Evolutionary conservation across 2,329 filamentous ascomycete species (phyloP), one percentile per base, ranked within the genome.

Genomic region (Endocalyx cinctus): DNA sequence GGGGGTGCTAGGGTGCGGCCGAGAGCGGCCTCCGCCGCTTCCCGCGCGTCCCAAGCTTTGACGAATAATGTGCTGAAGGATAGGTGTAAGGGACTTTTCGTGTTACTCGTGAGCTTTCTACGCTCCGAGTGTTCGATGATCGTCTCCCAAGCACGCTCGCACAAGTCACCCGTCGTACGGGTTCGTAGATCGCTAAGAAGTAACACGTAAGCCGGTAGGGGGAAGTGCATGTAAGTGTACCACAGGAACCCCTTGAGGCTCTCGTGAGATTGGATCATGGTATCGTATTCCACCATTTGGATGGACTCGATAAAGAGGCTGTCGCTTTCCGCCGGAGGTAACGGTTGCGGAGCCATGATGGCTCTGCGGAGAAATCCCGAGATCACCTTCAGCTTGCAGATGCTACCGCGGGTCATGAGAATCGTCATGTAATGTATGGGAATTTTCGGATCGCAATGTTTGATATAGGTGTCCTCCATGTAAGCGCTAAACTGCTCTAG

Each of bases 31-130:
- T 70, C 64, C 10, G 69, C 68, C 2, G 65, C 60, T 44, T 71
- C 70, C 34, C 71, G 69, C 3, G 72, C 72, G 27, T 73, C 69
- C 79, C 79, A 83, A 0, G 77, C 77, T 46, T 77, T 79, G 37
- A 82, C 57, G 25, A 83, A 73, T 13, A 74, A 64, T 14, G 63
- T 62, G 1, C 72, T 70, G 40, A 83, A 77, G 1, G 71, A 70
- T 18, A 71, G 58, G 45, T 79, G 74, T 58, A 79, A 65, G 6
- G 75, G 76, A 27, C 64, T 77, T 31, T 69, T 66, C 29, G 70
- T 56, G 37, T 70, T 66, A 27, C 65, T 65, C 20, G 64, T 60
- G 31, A 76, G 55, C 2, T 69, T 66, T 26, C 75, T 61, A 17
- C 66, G 62, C 5, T 73, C 67, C 47, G 77, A 68, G 51, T 78